These are phyloP conservation scores for Aristolochia californica DNA, from an alignment of 164 flowering plant species.

Conservation along the genomic window DNA sequence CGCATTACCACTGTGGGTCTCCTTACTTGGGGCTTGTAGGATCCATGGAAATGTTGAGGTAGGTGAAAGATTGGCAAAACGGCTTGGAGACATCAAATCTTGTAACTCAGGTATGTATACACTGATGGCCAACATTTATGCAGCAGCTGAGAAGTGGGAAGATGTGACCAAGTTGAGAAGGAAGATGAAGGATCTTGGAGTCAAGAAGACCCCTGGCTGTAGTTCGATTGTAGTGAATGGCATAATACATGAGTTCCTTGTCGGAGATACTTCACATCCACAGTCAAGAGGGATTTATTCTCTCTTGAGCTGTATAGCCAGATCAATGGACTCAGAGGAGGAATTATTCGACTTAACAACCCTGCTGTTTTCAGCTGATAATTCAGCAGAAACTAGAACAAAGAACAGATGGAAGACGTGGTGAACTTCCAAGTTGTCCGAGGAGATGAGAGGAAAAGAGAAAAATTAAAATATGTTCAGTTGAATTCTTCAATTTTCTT, in stretches of 20 bases:
- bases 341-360: too few relatives aligned
- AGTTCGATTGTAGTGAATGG: conserved; percentile 66
- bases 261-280: conserved; percentile 5
- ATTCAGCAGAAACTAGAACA: too few relatives aligned
- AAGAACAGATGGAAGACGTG: too few relatives aligned
- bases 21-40: conserved; percentile 77
- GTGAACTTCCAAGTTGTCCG: too few relatives aligned
- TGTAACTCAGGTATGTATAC: conserved; percentile 44
- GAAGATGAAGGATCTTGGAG: conserved; percentile 50
- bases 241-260: conserved; percentile 43
- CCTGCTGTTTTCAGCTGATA: too few relatives aligned
- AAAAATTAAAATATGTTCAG: too few relatives aligned
- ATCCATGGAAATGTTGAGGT: conserved; percentile 51
- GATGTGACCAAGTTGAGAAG: conserved; percentile 54
- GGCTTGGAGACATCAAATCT: conserved; percentile 28
- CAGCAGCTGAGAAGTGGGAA: conserved; percentile 63
- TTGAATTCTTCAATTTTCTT: too few relatives aligned
- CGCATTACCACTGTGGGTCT: conserved; percentile 49
- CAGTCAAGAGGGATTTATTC: not conserved
- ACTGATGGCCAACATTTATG: conserved; percentile 69
- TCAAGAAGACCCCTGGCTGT: conserved; percentile 58
- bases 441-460: too few relatives aligned
- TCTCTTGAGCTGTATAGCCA: not conserved
- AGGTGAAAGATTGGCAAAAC: conserved; percentile 51
- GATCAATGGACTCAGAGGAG: not conserved